Conservation (phyloP, 208 protist species). For the Angomonas deanei region DNA sequence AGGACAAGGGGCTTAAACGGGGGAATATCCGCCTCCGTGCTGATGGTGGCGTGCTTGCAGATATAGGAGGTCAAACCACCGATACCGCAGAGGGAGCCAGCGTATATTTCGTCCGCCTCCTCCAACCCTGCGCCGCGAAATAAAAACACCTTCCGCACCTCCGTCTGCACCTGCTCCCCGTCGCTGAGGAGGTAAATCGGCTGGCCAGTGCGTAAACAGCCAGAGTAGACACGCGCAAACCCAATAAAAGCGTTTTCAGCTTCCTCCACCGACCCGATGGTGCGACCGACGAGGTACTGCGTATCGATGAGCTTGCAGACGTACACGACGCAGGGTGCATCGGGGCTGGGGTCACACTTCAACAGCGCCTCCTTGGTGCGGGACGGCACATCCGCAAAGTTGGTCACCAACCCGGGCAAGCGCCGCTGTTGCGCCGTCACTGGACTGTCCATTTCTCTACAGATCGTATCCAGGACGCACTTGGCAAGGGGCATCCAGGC, state of each 20-base stretch:
- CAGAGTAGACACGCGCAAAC: slow-evolving; percentile 95
- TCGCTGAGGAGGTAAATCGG: slow-evolving; percentile 86
- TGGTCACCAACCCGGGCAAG: slow-evolving; percentile 59
- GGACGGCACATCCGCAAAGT: slow-evolving; percentile 33
- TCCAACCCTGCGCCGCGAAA: slow-evolving; percentile 95
- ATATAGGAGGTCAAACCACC: slow-evolving; percentile 89
- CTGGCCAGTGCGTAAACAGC: slow-evolving; percentile 87
- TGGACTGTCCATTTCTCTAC: slow-evolving; percentile 83
- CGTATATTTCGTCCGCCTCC: slow-evolving; percentile 64
- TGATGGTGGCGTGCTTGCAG: slow-evolving; percentile 94
- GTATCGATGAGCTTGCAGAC: slow-evolving; percentile 85
- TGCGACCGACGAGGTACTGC: slow-evolving; percentile 70
- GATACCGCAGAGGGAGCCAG: slow-evolving; percentile 91
- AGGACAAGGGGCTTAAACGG: slow-evolving; percentile 82
- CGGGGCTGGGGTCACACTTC: slow-evolving; percentile 41
- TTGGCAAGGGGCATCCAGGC: slow-evolving; percentile 93
- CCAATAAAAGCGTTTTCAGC: slow-evolving; percentile 91
- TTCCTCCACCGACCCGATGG: slow-evolving; percentile 33
- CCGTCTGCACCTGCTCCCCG: slow-evolving; percentile 35
- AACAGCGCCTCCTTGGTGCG: slow-evolving; percentile 43
- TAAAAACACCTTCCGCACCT: slow-evolving; percentile 71
- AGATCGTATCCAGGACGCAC: slow-evolving; percentile 87
- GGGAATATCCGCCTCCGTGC: slow-evolving; percentile 52
- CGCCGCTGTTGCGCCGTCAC: slow-evolving; percentile 74
- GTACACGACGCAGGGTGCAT: slow-evolving; percentile 78